Evolutionary conservation across 2,329 filamentous ascomycete species (phyloP).

Genomic region (Calycina herbarum): DNA sequence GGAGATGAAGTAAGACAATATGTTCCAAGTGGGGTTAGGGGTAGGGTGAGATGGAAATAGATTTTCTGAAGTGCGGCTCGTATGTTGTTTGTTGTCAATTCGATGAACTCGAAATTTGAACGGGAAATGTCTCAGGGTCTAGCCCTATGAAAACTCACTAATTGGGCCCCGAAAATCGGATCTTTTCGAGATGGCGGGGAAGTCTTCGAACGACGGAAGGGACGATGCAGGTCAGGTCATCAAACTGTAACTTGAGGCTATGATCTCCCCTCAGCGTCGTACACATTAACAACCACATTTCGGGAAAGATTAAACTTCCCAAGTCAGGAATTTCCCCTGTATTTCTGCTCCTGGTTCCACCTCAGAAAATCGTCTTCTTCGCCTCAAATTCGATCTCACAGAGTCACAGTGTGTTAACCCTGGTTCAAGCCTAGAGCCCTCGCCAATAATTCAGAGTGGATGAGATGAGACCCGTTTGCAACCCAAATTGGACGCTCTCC

Average conservation of each 20-base stretch:
- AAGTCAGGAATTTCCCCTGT: too few relatives aligned
- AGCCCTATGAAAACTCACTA: too few relatives aligned
- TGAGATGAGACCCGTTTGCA: background rate
- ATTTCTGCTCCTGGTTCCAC: too few relatives aligned
- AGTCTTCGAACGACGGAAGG: background rate
- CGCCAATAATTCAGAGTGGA: background rate
- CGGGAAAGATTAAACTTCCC: background rate
- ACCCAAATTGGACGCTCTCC: background rate
- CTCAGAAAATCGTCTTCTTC: too few relatives aligned
- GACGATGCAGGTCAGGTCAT: background rate
- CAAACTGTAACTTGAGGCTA: background rate
- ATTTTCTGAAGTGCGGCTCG: background rate
- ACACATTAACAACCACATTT: background rate
- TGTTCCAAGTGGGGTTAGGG: background rate
- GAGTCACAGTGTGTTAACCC: too few relatives aligned
- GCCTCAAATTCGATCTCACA: too few relatives aligned
- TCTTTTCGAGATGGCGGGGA: background rate
- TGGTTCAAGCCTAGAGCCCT: background rate
- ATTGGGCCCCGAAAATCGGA: too few relatives aligned
- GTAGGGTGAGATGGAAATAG: conserved; percentile 1
- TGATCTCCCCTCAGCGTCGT: background rate
- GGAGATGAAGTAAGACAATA: background rate
- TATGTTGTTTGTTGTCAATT: too few relatives aligned
- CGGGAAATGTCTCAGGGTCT: too few relatives aligned
- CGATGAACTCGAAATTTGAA: too few relatives aligned